These are phyloP conservation scores for Suzukiozyma palmioleophila DNA, from an alignment of 1,139 yeast species.

Conservation along the genomic window DNA sequence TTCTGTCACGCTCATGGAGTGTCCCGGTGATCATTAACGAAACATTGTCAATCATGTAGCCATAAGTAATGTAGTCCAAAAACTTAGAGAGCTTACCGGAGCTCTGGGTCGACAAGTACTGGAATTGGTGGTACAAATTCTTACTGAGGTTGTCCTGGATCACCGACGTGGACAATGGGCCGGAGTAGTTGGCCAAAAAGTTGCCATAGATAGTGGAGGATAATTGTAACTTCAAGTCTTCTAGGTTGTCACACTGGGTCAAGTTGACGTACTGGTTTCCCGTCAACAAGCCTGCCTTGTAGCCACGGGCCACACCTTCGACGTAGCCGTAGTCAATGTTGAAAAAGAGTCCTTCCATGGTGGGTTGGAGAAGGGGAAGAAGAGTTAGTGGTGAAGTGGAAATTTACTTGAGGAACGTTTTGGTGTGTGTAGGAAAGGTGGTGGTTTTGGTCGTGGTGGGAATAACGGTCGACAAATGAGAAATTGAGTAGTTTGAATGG, in stretches of 20 bases:
- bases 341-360: constrained; percentile 42
- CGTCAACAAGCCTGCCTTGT: constrained; percentile 77
- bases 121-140: constrained; percentile 78
- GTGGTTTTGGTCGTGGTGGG: no score
- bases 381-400: no score
- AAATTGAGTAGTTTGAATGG: no score
- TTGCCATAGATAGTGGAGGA: constrained; percentile 96
- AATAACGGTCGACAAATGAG: no score
- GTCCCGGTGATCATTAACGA: constrained; percentile 96
- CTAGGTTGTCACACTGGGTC: constrained; percentile 93
- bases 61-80: constrained; percentile 87
- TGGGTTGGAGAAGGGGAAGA: no score
- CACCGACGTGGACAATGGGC: constrained; percentile 76
- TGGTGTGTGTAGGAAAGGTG: no score
- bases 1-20: constrained; percentile 86
- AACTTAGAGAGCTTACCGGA: constrained; percentile 75
- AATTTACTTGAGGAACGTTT: no score
- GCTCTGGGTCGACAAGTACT: constrained; percentile 79
- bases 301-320: constrained; percentile 94
- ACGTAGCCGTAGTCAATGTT: constrained; percentile 86
- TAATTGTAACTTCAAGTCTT: constrained; percentile 88
- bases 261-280: constrained; percentile 80
- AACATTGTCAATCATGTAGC: constrained; percentile 98
- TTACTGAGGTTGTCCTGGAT: constrained; percentile 76
- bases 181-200: constrained; percentile 76